Base-by-base conservation (phyloP, 148 eudicot genomes). In the Arctostaphylos glauca region DNA sequence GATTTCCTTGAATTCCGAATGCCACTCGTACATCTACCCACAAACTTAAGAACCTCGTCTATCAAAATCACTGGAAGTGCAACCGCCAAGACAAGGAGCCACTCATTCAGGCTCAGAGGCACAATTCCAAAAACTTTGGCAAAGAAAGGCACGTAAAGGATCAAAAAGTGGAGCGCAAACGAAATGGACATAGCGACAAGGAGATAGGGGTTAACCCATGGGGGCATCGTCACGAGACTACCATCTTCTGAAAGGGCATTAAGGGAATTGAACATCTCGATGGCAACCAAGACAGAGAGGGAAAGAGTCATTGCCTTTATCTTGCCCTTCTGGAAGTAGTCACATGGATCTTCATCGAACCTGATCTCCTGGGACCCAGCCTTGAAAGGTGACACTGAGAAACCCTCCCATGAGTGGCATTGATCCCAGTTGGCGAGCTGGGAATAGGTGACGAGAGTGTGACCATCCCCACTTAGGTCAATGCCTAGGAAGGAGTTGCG, bases 241-340 rank as follows among this genome's bases (percentile, higher is more conserved):
- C 83, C 81, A 67, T 89, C 91, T 68, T 89, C 91, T 0, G 91
- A 89, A 54, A 89, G 90, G 50, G 91, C 91, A 76, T 89, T 89
- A 19, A 89, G 83, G 47, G 91, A 89, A 23, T 89, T 89, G 77
- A 89, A 89, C 91, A 89, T 89, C 75, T 89, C 91, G n/a, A 89
- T 87, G 44, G 91, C 90, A 3, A 89, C 91, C 49, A 89, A 55
- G 31, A 87, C 89, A 2, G 91, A 89, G 9, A 89, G 87, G 67
- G 92, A 90, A 23, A 90, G 89, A 4, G 92, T 88, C 84, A 81
- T 90, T 48, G 92, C 92, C 77, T 88, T 87, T 66, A 89, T 75
- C 68, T 89, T 89, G 2, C 91, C 91, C 0, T 77, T 60, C 50
- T 77, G 83, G 83, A 89, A 89, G 80, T 89, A 89, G 60, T 89